phyloP scores from a whole-genome alignment of 768 basidiomycete genomes.

The Kondoa subrosea region DNA sequence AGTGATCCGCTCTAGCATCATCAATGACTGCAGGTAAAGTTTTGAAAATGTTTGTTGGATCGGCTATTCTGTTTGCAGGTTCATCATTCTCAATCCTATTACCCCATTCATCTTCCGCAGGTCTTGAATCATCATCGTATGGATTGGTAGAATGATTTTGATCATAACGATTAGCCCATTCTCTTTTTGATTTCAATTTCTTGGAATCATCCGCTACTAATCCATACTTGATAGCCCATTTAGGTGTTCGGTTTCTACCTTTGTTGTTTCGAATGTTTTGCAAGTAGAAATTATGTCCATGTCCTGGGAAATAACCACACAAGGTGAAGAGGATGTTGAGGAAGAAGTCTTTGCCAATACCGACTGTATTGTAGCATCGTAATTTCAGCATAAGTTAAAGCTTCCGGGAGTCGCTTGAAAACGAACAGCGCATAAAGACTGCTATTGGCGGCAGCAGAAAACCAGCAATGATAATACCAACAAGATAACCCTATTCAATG shows the following conservation, averaged over 20 bases:
- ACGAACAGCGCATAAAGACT: slow-evolving; percentile 23
- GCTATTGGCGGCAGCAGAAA: slow-evolving; percentile 25
- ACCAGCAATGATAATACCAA: slow-evolving; percentile 8
- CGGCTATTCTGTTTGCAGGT: neutral
- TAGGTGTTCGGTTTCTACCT: slow-evolving; percentile 23
- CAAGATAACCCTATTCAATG: neutral
- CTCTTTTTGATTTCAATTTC: slow-evolving; percentile 22
- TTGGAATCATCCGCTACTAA: slow-evolving; percentile 20
- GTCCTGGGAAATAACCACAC: slow-evolving; percentile 26
- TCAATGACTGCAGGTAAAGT: neutral
- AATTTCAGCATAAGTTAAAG: neutral
- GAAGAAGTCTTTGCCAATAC: slow-evolving; percentile 22
- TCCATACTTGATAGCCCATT: slow-evolving; percentile 28
- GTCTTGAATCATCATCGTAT: slow-evolving; percentile 9
- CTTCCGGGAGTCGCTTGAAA: neutral
- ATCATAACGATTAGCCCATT: slow-evolving; percentile 28
- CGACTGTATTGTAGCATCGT: slow-evolving; percentile 17
- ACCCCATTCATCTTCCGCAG: slow-evolving; percentile 5
- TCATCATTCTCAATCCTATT: no score
- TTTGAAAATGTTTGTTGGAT: neutral
- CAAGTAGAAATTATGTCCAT: slow-evolving; percentile 24
- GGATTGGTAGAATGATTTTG: slow-evolving; percentile 15
- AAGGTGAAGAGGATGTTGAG: slow-evolving; percentile 12
- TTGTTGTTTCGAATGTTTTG: slow-evolving; percentile 28
- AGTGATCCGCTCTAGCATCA: neutral